Percentiles rank a stretch among this genome's conserved stretches.
Evolutionary conservation across 139 green algal genomes (phyloP).

Genomic region (Pleodorina starrii): DNA sequence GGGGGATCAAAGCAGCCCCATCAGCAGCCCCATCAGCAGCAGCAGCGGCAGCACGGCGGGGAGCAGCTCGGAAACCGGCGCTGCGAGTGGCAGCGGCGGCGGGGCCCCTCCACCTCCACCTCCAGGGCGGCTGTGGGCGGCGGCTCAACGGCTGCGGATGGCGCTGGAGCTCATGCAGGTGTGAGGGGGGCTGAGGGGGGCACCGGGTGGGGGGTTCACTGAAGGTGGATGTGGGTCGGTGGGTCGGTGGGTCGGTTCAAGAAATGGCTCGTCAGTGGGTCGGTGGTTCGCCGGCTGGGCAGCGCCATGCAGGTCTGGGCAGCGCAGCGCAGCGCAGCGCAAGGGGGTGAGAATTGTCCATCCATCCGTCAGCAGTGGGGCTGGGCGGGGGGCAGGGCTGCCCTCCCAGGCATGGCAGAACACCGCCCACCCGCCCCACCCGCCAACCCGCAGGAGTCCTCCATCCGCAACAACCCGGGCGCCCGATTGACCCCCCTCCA

Average conservation of each 20-base stretch:
- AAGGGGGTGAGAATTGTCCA: too few relatives aligned
- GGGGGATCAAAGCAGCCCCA: slow-evolving; percentile 16
- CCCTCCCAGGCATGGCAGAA: too few relatives aligned
- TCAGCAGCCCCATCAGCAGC: background rate
- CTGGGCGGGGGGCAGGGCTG: too few relatives aligned
- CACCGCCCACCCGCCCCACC: too few relatives aligned
- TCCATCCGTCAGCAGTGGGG: too few relatives aligned
- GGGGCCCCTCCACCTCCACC: too few relatives aligned
- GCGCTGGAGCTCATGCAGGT: slow-evolving; percentile 60
- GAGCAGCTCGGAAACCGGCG: background rate
- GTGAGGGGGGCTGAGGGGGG: background rate
- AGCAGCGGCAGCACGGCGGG: background rate
- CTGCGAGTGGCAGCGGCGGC: background rate
- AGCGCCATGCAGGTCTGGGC: too few relatives aligned
- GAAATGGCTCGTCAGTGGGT: too few relatives aligned
- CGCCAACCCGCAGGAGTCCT: slow-evolving; percentile 58
- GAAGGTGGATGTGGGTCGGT: too few relatives aligned
- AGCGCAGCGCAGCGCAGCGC: too few relatives aligned
- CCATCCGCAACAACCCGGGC: slow-evolving; percentile 52
- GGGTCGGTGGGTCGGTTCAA: too few relatives aligned
- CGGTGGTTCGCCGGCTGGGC: too few relatives aligned
- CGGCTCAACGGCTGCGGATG: slow-evolving; percentile 35
- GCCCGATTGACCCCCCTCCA: slow-evolving; percentile 26
- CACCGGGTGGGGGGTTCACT: background rate
- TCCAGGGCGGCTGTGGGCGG: background rate